Evolutionary conservation across 2,329 filamentous ascomycete genomes (phyloP), one percentile per base, ranked within the genome.

Genomic region (Epichloe glyceriae): DNA sequence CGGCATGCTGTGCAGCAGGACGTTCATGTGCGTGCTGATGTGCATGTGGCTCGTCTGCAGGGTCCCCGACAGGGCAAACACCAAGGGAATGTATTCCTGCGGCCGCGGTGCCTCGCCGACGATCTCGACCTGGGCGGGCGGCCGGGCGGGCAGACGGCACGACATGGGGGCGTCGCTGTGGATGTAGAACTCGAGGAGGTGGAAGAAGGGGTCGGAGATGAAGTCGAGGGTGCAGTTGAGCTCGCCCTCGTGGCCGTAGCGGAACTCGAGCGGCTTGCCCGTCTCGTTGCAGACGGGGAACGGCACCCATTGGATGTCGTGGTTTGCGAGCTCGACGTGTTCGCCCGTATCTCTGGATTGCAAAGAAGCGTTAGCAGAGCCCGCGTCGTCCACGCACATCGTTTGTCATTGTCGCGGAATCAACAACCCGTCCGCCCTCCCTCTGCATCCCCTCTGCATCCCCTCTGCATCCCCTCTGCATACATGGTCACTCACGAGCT

Each of bases 171-270:
- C 90, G 69, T 98, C 93, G 72, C 86, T 89, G 75, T 97, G 93
- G 66, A 97, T 84, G 76, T 97, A 97, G 76, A 96, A 97, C 71
- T 97, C 87, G 71, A 91, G 83, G 48, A 91, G 78, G 69, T 93
- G 87, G 74, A 88, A 93, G 74, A 90, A 85, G 40, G 85, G 79
- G 64, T 91, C 87, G 60, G 78, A 76, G 60, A 91, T 75, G 69
- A 86, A 78, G 62, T 84, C 73, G 60, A 93, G 82, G 50, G 87
- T 93, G 73, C 87, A 93, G 71, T 91, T 91, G 58, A 88, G 70
- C 64, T 95, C 89, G 69, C 70, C 71, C 64, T 91, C 87, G 58
- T 86, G 70, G 65, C 90, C 90, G 71, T 95, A 97, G 66, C 80
- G 78, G 65, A 98, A 83, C 61, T 93, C 82, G 60, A 98, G 82